phyloP scores from a whole-genome alignment of 164 flowering plant genomes.

The Magnolia sinica region DNA sequence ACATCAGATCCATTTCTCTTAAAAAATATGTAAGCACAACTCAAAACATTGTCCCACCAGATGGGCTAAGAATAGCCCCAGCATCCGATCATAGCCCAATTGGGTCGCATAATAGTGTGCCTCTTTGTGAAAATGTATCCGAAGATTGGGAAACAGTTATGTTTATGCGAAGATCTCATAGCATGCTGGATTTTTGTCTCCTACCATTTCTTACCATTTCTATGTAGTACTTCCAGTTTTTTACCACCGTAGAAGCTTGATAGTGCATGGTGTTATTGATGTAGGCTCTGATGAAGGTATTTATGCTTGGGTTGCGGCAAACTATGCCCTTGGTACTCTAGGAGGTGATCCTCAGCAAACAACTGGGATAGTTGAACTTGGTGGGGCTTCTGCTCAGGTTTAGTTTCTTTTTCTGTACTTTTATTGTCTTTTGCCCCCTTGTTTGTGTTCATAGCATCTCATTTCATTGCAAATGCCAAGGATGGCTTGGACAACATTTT shows the following conservation, averaged over 20 bases:
- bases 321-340: conserved; percentile 86
- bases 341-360: conserved; percentile 82
- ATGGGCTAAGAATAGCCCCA: too few species aligned
- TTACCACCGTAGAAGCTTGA: conserved; percentile 1
- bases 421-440: background rate
- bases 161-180: background rate
- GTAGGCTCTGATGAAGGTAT: conserved; percentile 93
- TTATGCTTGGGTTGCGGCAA: conserved; percentile 97
- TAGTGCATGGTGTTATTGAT: conserved; percentile 11
- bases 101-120: too few species aligned
- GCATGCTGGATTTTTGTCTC: background rate
- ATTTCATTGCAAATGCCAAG: background rate
- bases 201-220: background rate
- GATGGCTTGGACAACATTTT: background rate
- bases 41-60: too few species aligned
- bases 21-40: too few species aligned
- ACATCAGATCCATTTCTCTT: too few species aligned
- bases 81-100: too few species aligned
- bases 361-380: conserved; percentile 95
- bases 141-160: too few species aligned
- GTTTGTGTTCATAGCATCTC: background rate
- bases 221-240: background rate
- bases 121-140: too few species aligned
- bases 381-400: conserved; percentile 99
- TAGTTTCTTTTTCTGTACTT: conserved; percentile 12